These are phyloP conservation scores for Paecilomyces sp. DNA, from an alignment of 2,329 filamentous ascomycete genomes.

Conservation along the genomic window DNA sequence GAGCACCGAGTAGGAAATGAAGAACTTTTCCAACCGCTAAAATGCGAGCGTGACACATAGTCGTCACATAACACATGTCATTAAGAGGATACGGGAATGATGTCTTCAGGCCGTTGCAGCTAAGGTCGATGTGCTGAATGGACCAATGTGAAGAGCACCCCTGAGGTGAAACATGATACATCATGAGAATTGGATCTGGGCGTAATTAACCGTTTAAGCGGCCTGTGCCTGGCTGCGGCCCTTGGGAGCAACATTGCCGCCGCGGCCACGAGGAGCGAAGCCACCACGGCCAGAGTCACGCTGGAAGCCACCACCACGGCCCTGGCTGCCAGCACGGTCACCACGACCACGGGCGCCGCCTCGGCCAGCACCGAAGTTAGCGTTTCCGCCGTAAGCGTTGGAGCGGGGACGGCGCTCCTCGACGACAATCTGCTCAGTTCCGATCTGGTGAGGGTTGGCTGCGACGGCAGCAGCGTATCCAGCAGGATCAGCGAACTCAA, in stretches of 20 bases:
- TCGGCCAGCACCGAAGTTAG: constrained; percentile 52
- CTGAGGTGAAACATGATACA: constrained; percentile 14
- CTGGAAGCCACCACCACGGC: constrained; percentile 61
- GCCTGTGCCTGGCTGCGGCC: constrained; percentile 40
- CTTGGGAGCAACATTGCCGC: constrained; percentile 47
- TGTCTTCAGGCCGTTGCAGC: constrained; percentile 22
- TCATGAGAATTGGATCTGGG: constrained; percentile 10
- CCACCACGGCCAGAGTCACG: constrained; percentile 64
- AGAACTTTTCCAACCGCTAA: constrained; percentile 38
- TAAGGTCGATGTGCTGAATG: constrained; percentile 3
- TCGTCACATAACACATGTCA: constrained; percentile 35
- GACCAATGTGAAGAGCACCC: constrained; percentile 9
- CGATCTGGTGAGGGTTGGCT: constrained; percentile 79
- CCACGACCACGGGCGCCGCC: constrained; percentile 63
- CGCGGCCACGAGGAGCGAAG: constrained; percentile 57
- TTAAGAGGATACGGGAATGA: constrained; percentile 20
- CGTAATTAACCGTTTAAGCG: constrained; percentile 25
- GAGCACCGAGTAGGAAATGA: constrained; percentile 20
- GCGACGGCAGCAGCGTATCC: constrained; percentile 76
- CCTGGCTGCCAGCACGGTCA: constrained; percentile 58
- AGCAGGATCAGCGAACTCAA: constrained; percentile 77
- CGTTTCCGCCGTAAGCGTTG: constrained; percentile 62
- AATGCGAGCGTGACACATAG: constrained; percentile 29
- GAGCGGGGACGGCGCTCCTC: constrained; percentile 81
- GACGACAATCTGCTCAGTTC: constrained; percentile 73